Evolutionary conservation across 345 rosid species (phyloP).

Genomic region (Cardamine chenopodiifolia): DNA sequence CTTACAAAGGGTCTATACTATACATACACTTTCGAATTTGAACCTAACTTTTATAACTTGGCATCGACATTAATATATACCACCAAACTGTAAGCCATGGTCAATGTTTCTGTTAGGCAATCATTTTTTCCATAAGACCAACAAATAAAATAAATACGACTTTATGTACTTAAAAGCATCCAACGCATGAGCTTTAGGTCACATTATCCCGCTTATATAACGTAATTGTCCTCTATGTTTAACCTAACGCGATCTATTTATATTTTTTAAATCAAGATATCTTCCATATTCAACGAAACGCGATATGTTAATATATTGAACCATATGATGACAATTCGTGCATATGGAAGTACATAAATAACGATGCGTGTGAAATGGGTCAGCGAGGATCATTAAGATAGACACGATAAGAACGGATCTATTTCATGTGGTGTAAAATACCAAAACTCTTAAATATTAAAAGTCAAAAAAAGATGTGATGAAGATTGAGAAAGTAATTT

Average conservation of each 20-base stretch:
- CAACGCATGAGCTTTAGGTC: background rate
- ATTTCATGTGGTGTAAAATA: constrained; percentile 41
- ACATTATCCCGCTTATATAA: background rate
- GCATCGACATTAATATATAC: background rate
- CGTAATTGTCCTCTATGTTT: background rate
- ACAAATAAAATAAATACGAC: background rate
- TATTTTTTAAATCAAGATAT: background rate
- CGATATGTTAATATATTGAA: constrained; percentile 5
- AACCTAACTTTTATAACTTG: background rate
- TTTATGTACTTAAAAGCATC: background rate
- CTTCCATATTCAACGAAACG: background rate
- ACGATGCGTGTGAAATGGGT: constrained; percentile 36
- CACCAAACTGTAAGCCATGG: background rate
- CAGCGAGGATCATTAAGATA: constrained; percentile 43
- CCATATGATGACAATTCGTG: constrained; percentile 22
- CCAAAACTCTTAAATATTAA: constrained; percentile 15
- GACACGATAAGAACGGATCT: constrained; percentile 46
- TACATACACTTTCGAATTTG: background rate
- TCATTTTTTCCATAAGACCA: background rate
- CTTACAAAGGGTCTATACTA: background rate
- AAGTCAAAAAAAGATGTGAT: constrained; percentile 31
- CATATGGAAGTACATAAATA: constrained; percentile 36
- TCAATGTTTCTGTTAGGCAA: background rate
- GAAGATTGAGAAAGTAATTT: constrained; percentile 14
- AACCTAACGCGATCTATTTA: background rate